Evolutionary conservation across 257 asterid genomes (phyloP).

Genomic region (Nicotiana undulata): DNA sequence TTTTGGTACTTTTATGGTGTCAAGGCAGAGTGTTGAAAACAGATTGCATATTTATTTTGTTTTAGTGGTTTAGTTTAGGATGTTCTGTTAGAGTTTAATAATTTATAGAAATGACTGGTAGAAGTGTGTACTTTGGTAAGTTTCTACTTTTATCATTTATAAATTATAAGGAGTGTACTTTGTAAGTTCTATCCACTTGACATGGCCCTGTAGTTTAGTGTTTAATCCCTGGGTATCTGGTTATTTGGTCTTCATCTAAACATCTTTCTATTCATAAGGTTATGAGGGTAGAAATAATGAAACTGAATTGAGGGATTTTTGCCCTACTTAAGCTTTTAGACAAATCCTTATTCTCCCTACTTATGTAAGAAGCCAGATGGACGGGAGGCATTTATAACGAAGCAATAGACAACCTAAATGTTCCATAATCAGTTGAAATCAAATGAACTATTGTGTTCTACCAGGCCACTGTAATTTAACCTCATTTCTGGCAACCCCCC

Average conservation of each 20-base stretch:
- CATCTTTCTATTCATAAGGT: not conserved
- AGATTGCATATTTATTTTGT: not conserved
- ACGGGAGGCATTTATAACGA: not conserved
- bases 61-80: not conserved
- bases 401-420: not conserved
- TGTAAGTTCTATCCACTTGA: not conserved
- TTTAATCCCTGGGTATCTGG: not conserved
- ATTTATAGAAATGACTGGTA: not conserved
- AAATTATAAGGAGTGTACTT: too few relatives aligned
- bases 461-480: not conserved
- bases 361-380: not conserved
- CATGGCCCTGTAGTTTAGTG: not conserved
- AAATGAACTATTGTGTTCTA: not conserved
- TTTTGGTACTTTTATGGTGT: not conserved
- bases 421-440: not conserved
- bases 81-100: not conserved
- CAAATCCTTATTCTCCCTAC: not conserved
- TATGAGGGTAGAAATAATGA: not conserved
- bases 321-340: not conserved
- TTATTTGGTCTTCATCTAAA: not conserved
- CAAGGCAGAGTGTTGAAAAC: not conserved
- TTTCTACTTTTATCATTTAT: not conserved
- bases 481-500: not conserved
- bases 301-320: not conserved
- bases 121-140: not conserved